Evolutionary conservation across 805 yeast genomes (phyloP), one percentile per base, ranked within the genome.

Genomic region (Candida hispaniensis): DNA sequence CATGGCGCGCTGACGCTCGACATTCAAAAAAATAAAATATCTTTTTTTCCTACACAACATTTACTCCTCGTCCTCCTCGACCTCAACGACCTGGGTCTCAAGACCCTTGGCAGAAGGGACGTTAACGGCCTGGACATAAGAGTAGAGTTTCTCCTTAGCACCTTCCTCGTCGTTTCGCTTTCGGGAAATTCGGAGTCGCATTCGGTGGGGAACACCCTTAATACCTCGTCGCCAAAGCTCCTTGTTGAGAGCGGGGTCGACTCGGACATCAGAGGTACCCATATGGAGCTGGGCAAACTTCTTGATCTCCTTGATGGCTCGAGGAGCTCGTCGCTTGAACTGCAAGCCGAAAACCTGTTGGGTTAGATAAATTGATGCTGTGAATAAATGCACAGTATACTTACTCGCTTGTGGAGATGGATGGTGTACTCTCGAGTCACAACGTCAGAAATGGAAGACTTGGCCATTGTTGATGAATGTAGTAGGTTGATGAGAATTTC

Each of bases 381-480:
- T 23, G 8, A 10, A n/a, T 11, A 13, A n/a, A 11, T 12, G 9
- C 24, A 5, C 21, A 3, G 13, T 9, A 14, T 38, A 79, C 93
- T 64, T 79, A 82, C 93, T 73, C 97, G 85, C 71, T 85, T 88
- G 94, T 85, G 94, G 70, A 88, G 73, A 83, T 91, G 88, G 71
- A 91, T 86, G 78, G 98, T 91, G 83, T 91, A 91, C 74, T 91
- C 99, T 71, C 99, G 94, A 68, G 98, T 81, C 70, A 91, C 96
- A 70, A 85, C 95, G 86, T 91, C 97, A 73, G 81, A 80, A 66
- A 85, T 73, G 69, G 88, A 93, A 69, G 77, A 73, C 67, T 69
- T 69, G 42, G 67, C 66, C 67, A 62, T 62, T 54, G 41, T 41
- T 44, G 35, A 24, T 41, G 32, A n/a, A n/a, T n/a, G n/a, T n/a